Evolutionary conservation across 1,284 basidiomycete genomes (phyloP).

Genomic region (Agroathelia rolfsii): DNA sequence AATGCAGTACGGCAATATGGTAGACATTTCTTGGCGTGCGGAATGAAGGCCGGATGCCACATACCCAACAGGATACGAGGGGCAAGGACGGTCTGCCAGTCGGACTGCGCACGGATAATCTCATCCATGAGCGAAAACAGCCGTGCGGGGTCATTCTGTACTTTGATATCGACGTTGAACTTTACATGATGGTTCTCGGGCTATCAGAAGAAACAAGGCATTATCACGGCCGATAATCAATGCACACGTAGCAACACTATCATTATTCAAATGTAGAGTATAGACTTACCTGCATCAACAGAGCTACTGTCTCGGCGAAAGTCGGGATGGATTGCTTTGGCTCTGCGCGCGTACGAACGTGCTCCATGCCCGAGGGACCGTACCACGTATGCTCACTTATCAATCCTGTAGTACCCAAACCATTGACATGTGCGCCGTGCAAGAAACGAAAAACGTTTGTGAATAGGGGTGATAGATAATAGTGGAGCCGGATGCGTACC

Average conservation of each 20-base stretch:
- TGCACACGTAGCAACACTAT: too few species aligned
- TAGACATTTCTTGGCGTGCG: constrained; percentile 63
- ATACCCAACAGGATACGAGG: constrained; percentile 85
- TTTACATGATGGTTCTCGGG: constrained; percentile 79
- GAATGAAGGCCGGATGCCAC: constrained; percentile 91
- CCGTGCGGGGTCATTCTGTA: constrained; percentile 82
- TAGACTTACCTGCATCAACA: constrained; percentile 65
- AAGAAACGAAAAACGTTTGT: constrained; percentile 5
- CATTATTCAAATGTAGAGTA: constrained; percentile 7
- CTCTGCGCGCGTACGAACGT: constrained; percentile 73
- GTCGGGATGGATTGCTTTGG: constrained; percentile 85
- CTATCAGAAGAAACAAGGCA: constrained; percentile 25
- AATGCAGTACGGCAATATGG: constrained; percentile 82
- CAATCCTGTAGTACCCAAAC: constrained; percentile 46
- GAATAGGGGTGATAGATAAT: constrained; percentile 14
- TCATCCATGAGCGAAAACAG: constrained; percentile 82
- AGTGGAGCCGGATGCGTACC: constrained; percentile 28
- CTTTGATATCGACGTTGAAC: constrained; percentile 92
- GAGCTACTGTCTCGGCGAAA: constrained; percentile 71
- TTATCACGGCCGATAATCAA: constrained; percentile 1
- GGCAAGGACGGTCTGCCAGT: constrained; percentile 76
- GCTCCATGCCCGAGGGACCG: constrained; percentile 69
- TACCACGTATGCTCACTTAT: constrained; percentile 67
- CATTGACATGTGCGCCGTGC: constrained; percentile 10
- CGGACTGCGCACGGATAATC: constrained; percentile 58